Evolutionary conservation across 768 basidiomycete species (phyloP).

Genomic region (Boletellus sp.): DNA sequence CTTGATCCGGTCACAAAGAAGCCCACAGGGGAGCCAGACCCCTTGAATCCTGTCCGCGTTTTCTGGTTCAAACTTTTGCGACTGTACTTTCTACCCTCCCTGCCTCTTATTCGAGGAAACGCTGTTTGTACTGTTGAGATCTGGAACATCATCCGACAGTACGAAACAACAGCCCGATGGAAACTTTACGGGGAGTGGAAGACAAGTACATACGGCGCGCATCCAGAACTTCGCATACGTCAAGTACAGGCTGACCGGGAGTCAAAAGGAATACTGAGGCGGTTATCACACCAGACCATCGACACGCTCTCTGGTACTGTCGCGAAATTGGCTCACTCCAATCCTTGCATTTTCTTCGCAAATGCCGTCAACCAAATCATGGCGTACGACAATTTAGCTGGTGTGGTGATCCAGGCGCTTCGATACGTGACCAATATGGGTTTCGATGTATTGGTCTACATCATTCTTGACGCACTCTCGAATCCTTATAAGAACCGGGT

Average conservation of each 20-base stretch:
- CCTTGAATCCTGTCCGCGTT: constrained; percentile 55
- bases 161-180: constrained; percentile 80
- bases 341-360: constrained; percentile 87
- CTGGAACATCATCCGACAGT: constrained; percentile 84
- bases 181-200: constrained; percentile 96
- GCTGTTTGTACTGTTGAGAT: constrained; percentile 88
- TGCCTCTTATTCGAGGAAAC: constrained; percentile 81
- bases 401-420: constrained; percentile 84
- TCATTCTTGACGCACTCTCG: constrained; percentile 82
- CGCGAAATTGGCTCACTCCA: constrained; percentile 91
- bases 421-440: constrained; percentile 90
- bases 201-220: constrained; percentile 60
- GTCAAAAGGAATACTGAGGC: constrained; percentile 83
- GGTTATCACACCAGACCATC: constrained; percentile 80
- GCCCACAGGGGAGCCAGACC: constrained; percentile 49
- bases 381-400: constrained; percentile 92
- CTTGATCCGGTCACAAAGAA: constrained; percentile 62
- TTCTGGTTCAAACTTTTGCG: constrained; percentile 86
- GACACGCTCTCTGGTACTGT: constrained; percentile 83
- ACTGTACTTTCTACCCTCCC: constrained; percentile 77
- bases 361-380: constrained; percentile 92
- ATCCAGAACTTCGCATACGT: constrained; percentile 78
- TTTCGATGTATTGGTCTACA: constrained; percentile 88
- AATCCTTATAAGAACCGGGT: constrained; percentile 77
- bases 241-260: constrained; percentile 82